Evolutionary conservation across 192 early-diverging fungal species (phyloP), one percentile per base, ranked within the genome.

Genomic region (Backusella tuberculispora): DNA sequence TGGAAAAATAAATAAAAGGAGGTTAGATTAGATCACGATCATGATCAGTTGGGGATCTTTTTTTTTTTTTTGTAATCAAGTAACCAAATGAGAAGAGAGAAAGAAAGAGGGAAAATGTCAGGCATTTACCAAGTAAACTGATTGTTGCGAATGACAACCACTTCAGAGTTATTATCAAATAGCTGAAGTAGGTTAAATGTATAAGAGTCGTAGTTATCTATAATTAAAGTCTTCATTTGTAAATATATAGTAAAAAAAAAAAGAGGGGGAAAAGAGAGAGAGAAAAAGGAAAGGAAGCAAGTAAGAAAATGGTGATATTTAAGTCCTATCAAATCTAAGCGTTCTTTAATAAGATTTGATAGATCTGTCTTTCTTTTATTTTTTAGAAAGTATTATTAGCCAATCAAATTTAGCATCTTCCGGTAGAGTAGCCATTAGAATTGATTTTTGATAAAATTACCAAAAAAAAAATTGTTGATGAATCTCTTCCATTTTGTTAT

Each of bases 151-250:
- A 99, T 95, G 37, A 98, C 93, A 6, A 97, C 84, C 0, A 96
- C 89, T 38, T 88, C 80, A 21, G 67, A 48, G 5, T 81, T 72
- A 40, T 86, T 84, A 6, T 75, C 71, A 53, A 87, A 89, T 29
- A 95, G 84, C 77, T 95, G 94, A 65, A 93, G 79, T n/a, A 99
- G 85, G 79, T 99, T 99, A 83, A 96, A 95, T 2, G 97, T 99
- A 79, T 99, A 99, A 14, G 95, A 97, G 81, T 99, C 97, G 77
- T 97, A 97, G 86, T 99, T 97, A 82, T 99, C 97, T 64, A 99
- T 89, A 63, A 99, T 92, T 24, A 99, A 80, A 0, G 90, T 89
- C 13, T 89, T 80, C 67, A 89, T 69, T 14, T 63, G 46, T 34
- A 47, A 10, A 14, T 47, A 47, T 47, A 47, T 47, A 47, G 1